Base-by-base conservation (phyloP, 2,329 filamentous ascomycete species). In the Sporothrix sp. region DNA sequence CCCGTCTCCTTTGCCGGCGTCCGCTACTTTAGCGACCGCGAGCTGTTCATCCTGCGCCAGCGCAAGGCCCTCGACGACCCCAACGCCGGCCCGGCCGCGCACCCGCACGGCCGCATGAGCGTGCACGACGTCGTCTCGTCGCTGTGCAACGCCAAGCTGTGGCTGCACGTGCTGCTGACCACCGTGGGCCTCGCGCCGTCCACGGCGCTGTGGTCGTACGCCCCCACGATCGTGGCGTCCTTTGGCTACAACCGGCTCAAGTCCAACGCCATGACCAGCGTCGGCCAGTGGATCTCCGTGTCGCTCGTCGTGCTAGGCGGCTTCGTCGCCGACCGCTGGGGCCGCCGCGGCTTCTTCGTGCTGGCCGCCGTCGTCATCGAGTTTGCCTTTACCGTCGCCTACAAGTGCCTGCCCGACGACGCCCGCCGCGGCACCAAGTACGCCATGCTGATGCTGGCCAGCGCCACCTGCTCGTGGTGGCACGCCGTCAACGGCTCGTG, bases 261-360 rank as follows among this genome's bases (percentile, higher is more conserved):
- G 0, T 70, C 70, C 42, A 80, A 81, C 52, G 76, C 76, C 0
- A 62, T 79, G 56, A 71, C 75, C 0, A 72, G 75, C 0, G 74
- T 81, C 9, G 74, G 75, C 60, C 68, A 74, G 9, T 75, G 76
- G 62, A 70, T 78, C 4, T 75, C 75, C 0, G 66, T 73, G 1
- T 75, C 73, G 1, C 48, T 52, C 3, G 48, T 55, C 10, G 9
- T 53, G 4, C 14, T 51, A 4, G 48, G 51, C 11, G 53, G 51
- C 3, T 54, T 52, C 28, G 11, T 55, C 2, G 51, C 51, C 20
- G 43, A 45, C 30, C 43, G 43, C 43, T 45, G 39, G 54, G 54
- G 56, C 18, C 56, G 54, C 14, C 54, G 54, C 4, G 56, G 56
- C 28, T 50, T 13, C 18, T 36, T 56, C 14, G 55, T 57, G 2